Evolutionary conservation across 352 stramenopile genomes (phyloP).

Genomic region (Globisporangium nunn): DNA sequence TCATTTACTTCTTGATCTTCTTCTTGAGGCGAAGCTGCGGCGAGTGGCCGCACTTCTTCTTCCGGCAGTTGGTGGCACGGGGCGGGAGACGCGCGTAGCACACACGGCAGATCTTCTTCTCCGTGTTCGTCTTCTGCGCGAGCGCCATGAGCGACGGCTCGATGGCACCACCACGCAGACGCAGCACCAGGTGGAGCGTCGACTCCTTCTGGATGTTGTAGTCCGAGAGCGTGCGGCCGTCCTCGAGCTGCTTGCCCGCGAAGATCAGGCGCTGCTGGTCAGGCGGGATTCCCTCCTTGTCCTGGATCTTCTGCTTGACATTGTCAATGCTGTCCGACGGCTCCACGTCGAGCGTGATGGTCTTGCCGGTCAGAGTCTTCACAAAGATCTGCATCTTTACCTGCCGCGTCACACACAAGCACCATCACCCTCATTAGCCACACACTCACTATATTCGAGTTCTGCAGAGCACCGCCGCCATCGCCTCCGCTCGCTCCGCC

Average conservation of each 20-base stretch:
- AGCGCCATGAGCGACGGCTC: constrained; percentile 97
- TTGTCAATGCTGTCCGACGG: constrained; percentile 97
- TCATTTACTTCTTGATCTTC: constrained; percentile 97
- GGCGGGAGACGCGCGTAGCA: constrained; percentile 99
- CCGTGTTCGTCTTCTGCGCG: constrained; percentile 99
- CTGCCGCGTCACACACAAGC: constrained; percentile 9
- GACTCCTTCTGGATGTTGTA: constrained; percentile 97
- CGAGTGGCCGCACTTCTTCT: constrained; percentile 99
- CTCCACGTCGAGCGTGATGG: constrained; percentile 96
- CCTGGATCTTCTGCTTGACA: constrained; percentile 96
- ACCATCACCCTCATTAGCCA: not conserved
- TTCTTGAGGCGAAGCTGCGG: constrained; percentile 99
- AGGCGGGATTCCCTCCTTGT: constrained; percentile 91
- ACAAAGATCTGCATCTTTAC: constrained; percentile 96
- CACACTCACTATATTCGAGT: no score
- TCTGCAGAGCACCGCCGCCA: no score
- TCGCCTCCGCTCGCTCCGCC: no score
- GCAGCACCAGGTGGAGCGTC: constrained; percentile 97
- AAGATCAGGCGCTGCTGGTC: constrained; percentile 99
- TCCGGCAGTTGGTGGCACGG: constrained; percentile 99
- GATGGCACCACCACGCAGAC: constrained; percentile 90
- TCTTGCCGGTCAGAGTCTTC: constrained; percentile 97
- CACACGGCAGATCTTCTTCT: constrained; percentile 99
- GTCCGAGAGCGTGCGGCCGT: constrained; percentile 90
- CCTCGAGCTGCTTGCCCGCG: constrained; percentile 99